Percentiles rank a stretch among this genome's conserved stretches.
phyloP scores from a whole-genome alignment of 495 filamentous ascomycete genomes.

The Podospora sp. region DNA sequence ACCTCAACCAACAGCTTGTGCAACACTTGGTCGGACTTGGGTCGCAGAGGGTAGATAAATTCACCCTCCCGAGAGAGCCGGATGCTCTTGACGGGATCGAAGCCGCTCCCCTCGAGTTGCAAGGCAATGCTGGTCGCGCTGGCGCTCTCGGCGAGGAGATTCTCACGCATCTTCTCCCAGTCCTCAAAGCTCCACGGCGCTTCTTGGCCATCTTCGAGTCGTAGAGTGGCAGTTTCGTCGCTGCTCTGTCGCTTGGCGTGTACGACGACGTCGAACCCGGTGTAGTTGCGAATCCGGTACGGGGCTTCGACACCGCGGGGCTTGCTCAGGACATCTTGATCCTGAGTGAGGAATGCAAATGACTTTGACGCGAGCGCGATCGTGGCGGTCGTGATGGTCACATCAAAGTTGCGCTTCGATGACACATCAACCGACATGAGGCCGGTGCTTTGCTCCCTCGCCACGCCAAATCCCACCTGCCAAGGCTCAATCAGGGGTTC shows the following conservation, averaged over 20 bases:
- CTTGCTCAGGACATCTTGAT: slow-evolving; percentile 93
- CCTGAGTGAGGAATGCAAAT: slow-evolving; percentile 81
- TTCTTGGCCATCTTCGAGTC: slow-evolving; percentile 85
- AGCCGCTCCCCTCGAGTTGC: slow-evolving; percentile 87
- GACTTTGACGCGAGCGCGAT: slow-evolving; percentile 94
- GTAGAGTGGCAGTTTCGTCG: slow-evolving; percentile 64
- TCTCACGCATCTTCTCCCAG: slow-evolving; percentile 90
- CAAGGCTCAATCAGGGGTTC: slow-evolving; percentile 96
- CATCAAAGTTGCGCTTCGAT: slow-evolving; percentile 85
- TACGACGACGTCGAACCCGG: slow-evolving; percentile 84
- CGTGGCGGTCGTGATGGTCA: slow-evolving; percentile 90
- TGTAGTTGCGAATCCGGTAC: slow-evolving; percentile 92
- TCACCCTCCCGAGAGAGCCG: slow-evolving; percentile 93
- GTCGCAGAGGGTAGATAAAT: slow-evolving; percentile 80
- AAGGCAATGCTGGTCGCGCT: slow-evolving; percentile 76
- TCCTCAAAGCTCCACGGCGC: slow-evolving; percentile 95
- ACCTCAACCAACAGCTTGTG: slow-evolving; percentile 93
- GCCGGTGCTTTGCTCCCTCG: slow-evolving; percentile 74
- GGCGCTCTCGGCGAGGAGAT: slow-evolving; percentile 74
- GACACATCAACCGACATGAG: slow-evolving; percentile 79
- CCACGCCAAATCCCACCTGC: slow-evolving; percentile 88
- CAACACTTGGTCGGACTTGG: slow-evolving; percentile 73
- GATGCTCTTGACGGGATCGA: slow-evolving; percentile 85
- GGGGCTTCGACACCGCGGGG: slow-evolving; percentile 89
- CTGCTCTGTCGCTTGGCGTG: slow-evolving; percentile 72